phyloP scores from a whole-genome alignment of 495 filamentous ascomycete genomes.

The Lineolata rhizophorae region DNA sequence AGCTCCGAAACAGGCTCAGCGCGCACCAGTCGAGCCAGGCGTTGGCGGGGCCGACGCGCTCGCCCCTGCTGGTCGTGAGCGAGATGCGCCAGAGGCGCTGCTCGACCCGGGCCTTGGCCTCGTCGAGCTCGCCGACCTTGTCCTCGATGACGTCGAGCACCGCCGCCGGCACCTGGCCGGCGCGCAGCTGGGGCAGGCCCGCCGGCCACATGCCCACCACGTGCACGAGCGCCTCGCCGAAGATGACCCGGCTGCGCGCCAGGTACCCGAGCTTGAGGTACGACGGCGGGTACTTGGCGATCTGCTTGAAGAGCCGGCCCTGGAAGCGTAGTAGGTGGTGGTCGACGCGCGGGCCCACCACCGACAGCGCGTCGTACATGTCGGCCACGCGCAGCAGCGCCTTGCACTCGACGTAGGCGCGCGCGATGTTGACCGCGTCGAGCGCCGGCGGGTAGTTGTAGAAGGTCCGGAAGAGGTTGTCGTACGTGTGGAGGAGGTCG shows the following conservation, averaged over 20 bases:
- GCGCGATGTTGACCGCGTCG: constrained; percentile 66
- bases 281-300: constrained; percentile 77
- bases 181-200: background rate
- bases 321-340: constrained; percentile 85
- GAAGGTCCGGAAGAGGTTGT: constrained; percentile 81
- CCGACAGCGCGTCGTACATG: constrained; percentile 73
- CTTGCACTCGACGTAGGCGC: constrained; percentile 82
- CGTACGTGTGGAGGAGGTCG: constrained; percentile 62
- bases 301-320: constrained; percentile 73
- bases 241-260: constrained; percentile 65
- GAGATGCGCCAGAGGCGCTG: constrained; percentile 58
- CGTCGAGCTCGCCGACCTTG: constrained; percentile 45
- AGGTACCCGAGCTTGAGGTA: constrained; percentile 81
- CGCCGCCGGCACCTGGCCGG: constrained; percentile 32
- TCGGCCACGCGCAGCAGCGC: constrained; percentile 64
- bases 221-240: constrained; percentile 72
- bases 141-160: constrained; percentile 80
- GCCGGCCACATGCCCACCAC: constrained; percentile 83
- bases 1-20: constrained; percentile 66
- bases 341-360: constrained; percentile 76
- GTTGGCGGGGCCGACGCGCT: constrained; percentile 54
- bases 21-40: constrained; percentile 76
- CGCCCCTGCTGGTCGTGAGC: constrained; percentile 56
- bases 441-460: constrained; percentile 73
- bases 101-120: constrained; percentile 53